A percentile compares a stretch with the other conserved stretches of the same genome.
Conservation (phyloP, 2,329 filamentous ascomycete genomes). For the Aspergillus caelatus region DNA sequence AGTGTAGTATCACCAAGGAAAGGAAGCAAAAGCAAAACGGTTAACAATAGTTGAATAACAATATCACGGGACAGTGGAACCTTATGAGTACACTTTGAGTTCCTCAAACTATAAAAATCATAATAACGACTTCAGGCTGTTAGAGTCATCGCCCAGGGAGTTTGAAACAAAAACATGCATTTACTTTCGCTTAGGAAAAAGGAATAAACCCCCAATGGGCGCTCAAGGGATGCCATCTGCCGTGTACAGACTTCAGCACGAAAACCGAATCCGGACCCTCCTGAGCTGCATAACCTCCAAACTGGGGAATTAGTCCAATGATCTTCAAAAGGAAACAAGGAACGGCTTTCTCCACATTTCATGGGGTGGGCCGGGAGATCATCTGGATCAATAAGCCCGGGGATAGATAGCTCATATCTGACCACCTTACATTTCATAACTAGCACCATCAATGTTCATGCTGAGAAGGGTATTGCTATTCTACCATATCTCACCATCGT, state of each 20-base stretch:
- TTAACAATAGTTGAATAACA: not conserved
- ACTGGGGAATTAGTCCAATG: not conserved
- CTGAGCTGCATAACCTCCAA: not conserved
- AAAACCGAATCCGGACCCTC: not conserved
- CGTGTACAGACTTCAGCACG: not conserved
- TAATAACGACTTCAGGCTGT: not conserved
- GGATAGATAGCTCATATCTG: not conserved
- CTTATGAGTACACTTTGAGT: not conserved
- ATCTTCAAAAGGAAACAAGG: not conserved
- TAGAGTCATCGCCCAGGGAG: not conserved
- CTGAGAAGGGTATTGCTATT: not conserved
- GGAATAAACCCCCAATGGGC: not conserved
- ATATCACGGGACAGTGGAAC: not conserved
- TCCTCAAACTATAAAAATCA: not conserved
- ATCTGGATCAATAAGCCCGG: not conserved
- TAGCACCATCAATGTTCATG: not conserved
- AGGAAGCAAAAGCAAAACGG: not conserved
- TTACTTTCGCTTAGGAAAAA: not conserved
- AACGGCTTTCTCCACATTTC: not conserved
- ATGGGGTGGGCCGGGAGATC: not conserved
- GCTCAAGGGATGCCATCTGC: not conserved
- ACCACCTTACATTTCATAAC: not conserved
- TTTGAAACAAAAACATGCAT: constrained; percentile 5
- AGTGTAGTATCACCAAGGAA: not conserved
- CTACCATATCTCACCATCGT: not conserved